Evolutionary conservation across 305 asterid genomes (phyloP).

Genomic region (Stenogyne calaminthoides): DNA sequence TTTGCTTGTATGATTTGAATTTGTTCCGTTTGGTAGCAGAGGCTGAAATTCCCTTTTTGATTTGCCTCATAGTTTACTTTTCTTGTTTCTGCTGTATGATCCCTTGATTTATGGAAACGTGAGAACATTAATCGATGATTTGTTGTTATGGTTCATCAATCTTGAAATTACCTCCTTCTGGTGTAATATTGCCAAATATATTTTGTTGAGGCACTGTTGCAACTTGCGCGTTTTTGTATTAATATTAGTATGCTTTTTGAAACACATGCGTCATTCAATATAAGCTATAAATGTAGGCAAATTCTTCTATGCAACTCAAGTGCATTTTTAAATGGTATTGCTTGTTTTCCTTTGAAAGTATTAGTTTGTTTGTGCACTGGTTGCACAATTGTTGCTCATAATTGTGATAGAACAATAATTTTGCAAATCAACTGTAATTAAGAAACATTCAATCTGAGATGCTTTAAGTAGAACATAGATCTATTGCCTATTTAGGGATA

Average conservation of each 20-base stretch:
- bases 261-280: neutral
- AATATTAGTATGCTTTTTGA: neutral
- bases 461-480: no score
- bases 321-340: no score
- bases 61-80: constrained; percentile 8
- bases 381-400: no score
- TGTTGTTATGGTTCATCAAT: constrained; percentile 10
- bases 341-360: no score
- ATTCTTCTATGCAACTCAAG: no score
- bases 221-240: neutral
- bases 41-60: constrained; percentile 12
- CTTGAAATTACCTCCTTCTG: neutral
- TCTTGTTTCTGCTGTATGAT: constrained; percentile 16
- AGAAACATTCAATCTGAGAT: no score
- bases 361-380: no score
- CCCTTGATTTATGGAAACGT: neutral
- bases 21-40: constrained; percentile 20
- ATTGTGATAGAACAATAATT: neutral
- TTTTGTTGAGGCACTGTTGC: neutral
- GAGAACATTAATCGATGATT: neutral
- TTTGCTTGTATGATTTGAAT: constrained; percentile 30
- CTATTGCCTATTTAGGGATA: no score
- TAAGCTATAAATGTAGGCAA: neutral
- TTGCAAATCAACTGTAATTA: no score
- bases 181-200: neutral